Evolutionary conservation across 2,329 filamentous ascomycete genomes (phyloP), one percentile per base, ranked within the genome.

Genomic region (Graphilbum sp.): DNA sequence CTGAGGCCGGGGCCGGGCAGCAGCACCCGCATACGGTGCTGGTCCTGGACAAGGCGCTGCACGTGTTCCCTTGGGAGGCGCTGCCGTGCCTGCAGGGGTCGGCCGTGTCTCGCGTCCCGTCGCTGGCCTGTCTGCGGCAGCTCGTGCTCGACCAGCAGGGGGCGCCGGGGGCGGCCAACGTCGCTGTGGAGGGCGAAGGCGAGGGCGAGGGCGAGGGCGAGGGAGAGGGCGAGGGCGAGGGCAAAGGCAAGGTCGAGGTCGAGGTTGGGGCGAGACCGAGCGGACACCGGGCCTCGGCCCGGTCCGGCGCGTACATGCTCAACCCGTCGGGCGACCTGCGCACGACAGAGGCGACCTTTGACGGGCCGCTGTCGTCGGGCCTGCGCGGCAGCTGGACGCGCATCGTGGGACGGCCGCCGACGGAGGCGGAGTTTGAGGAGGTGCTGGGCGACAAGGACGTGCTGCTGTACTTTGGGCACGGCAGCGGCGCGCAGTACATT

Each of bases 11-110:
- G 8, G n/a, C 10, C 24, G 55, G 60, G 11, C 62, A 62, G 9
- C 16, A 32, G 13, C 41, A 42, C 23, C 53, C 55, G 2, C 90
- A 98, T 52, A 88, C 85, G 0, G 79, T 98, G 38, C 66, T 98
- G 3, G 76, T 98, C 7, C 66, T 98, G 6, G 90, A 98, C 58
- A 95, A 94, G 56, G 71, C 81, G 3, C 67, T 98, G 2, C 90
- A 96, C 50, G 67, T 74, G 2, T 93, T 98, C 50, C 90, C 90
- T 0, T 98, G 92, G 90, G 90, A 98, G 53, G 94, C 85, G 1
- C 61, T 98, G 29, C 85, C 87, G 0, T 95, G 85, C 52, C 72
- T 98, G 52, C 70, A 83, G 45, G 72, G 70, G 2, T 65, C 78
- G 4, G 79, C 88, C 0, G 79, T 95, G 27, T 94, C 85, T 4